Evolutionary conservation across 163 green algal genomes (phyloP).

Genomic region (Chlamydomonas reinhardtii): DNA sequence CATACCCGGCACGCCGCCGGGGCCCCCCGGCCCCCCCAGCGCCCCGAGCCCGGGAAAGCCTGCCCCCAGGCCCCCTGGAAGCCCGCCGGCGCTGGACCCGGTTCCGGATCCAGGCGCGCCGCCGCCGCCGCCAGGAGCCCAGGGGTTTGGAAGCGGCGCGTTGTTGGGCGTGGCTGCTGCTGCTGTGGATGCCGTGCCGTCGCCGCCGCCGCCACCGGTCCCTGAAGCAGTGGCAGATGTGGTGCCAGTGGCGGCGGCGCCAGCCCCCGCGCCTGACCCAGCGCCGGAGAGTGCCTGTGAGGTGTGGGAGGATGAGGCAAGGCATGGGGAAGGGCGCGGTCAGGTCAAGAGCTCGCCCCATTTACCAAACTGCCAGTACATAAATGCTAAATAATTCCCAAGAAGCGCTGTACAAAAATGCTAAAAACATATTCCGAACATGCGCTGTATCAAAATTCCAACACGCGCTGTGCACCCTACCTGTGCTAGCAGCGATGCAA

Average conservation of each 20-base stretch:
- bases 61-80: conserved; percentile 5
- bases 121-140: conserved; percentile 65
- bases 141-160: conserved; percentile 96
- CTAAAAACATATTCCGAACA: too few relatives aligned
- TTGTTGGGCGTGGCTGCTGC: conserved; percentile 82
- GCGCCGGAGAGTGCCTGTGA: too few relatives aligned
- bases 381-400: too few relatives aligned
- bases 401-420: too few relatives aligned
- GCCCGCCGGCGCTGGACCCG: background rate
- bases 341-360: too few relatives aligned
- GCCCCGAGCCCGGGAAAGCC: conserved; percentile 34
- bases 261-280: too few relatives aligned
- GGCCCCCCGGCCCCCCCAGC: conserved; percentile 53
- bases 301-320: too few relatives aligned
- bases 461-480: conserved; percentile 7
- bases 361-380: too few relatives aligned
- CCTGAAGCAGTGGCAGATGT: too few relatives aligned
- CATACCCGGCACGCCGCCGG: conserved; percentile 60
- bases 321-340: too few relatives aligned
- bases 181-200: background rate
- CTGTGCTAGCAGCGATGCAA: conserved; percentile 80
- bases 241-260: too few relatives aligned
- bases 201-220: conserved; percentile 6
- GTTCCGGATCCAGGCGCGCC: conserved; percentile 1
- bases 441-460: too few relatives aligned